Percentiles rank a stretch among this genome's conserved stretches.
phyloP scores from a whole-genome alignment of 73 alveolate genomes.

The Paramecium primaurelia region DNA sequence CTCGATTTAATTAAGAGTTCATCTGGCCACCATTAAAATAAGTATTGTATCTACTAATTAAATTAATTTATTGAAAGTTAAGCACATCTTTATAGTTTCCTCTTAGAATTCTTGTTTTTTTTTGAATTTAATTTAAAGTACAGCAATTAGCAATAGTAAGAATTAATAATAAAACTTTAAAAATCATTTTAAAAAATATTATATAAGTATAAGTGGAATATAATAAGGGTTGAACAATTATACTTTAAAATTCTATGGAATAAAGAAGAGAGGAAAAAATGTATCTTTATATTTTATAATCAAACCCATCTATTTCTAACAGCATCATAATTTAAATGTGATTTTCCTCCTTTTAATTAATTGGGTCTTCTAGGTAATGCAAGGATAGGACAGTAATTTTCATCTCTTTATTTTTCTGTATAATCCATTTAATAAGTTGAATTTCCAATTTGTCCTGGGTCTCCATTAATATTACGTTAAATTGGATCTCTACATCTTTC shows the following conservation, averaged over 20 bases:
- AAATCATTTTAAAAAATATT: neutral
- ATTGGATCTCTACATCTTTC: neutral
- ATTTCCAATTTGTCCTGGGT: constrained; percentile 3
- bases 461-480: constrained; percentile 10
- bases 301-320: neutral
- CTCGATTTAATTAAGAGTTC: neutral
- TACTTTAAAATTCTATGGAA: neutral
- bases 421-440: constrained; percentile 23
- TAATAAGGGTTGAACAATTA: neutral
- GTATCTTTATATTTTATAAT: neutral
- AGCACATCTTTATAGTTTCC: neutral
- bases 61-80: neutral
- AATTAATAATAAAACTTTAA: neutral
- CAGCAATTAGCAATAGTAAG: neutral
- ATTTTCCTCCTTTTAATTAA: neutral
- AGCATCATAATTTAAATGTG: constrained; percentile 38
- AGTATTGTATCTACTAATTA: neutral
- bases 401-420: neutral
- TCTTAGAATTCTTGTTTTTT: neutral
- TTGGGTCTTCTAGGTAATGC: constrained; percentile 31
- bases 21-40: neutral
- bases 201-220: neutral
- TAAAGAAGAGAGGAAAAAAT: neutral
- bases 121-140: neutral
- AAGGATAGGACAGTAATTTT: neutral